phyloP scores from a whole-genome alignment of 1,284 basidiomycete genomes.

The Crepidotus sp. region DNA sequence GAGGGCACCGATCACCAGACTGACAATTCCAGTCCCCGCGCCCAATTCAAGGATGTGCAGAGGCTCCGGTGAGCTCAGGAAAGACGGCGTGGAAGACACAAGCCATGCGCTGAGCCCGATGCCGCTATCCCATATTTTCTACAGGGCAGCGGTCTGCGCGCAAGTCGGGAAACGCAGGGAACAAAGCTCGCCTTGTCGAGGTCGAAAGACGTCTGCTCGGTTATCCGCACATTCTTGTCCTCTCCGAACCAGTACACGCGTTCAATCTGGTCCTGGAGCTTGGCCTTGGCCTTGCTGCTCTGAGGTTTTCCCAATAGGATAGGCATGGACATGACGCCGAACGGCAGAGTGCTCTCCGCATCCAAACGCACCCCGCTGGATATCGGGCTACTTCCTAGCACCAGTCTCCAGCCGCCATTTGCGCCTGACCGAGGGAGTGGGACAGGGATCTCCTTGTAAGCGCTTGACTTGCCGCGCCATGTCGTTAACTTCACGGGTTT shows the following conservation, averaged over 20 bases:
- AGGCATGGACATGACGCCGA: constrained; percentile 61
- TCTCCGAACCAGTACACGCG: constrained; percentile 43
- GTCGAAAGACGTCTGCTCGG: constrained; percentile 80
- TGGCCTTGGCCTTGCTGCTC: constrained; percentile 19
- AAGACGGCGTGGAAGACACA: constrained; percentile 33
- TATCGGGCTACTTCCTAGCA: constrained; percentile 35
- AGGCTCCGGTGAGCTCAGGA: constrained; percentile 21
- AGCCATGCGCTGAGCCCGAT: constrained; percentile 76
- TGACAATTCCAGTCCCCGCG: constrained; percentile 75
- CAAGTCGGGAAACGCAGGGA: constrained; percentile 15
- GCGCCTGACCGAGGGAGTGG: constrained; percentile 46
- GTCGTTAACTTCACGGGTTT: constrained; percentile 60
- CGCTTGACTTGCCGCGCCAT: constrained; percentile 48
- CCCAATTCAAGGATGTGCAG: constrained; percentile 60
- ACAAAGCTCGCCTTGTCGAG: constrained; percentile 69
- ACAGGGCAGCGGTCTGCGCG: constrained; percentile 22
- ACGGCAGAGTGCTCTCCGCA: constrained; percentile 31
- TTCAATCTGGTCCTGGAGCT: constrained; percentile 67
- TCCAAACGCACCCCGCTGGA: constrained; percentile 29
- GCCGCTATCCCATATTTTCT: constrained; percentile 94
- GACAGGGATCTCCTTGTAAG: constrained; percentile 66
- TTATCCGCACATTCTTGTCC: constrained; percentile 37
- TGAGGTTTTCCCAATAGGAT: constrained; percentile 36
- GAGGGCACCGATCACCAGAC: constrained; percentile 54
- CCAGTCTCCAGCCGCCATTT: constrained; percentile 55